Evolutionary conservation across 139 green algal species (phyloP).

Genomic region (Chlorella sp.): DNA sequence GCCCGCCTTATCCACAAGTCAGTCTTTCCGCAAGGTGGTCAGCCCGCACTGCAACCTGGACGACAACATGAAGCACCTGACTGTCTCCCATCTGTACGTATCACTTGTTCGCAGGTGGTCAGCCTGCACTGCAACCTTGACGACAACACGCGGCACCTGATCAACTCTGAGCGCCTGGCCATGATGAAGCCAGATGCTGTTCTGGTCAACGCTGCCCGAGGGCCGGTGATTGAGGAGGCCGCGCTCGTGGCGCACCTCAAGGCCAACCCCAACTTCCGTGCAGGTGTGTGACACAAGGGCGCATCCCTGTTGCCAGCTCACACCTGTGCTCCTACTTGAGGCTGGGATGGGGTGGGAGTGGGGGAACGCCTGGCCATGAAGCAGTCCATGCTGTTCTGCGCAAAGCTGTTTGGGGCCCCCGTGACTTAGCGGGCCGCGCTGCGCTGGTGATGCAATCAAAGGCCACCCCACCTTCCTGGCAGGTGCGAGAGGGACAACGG

Average conservation of each 20-base stretch:
- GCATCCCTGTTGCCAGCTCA: neutral
- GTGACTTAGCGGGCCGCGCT: no score
- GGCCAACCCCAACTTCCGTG: conserved; percentile 91
- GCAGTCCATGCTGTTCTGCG: no score
- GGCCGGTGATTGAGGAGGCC: conserved; percentile 92
- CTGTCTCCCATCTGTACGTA: neutral
- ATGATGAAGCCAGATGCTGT: conserved; percentile 96
- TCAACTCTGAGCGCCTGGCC: conserved; percentile 90
- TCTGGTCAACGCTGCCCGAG: conserved; percentile 94
- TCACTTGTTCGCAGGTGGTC: conserved; percentile 67
- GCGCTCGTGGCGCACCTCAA: conserved; percentile 95
- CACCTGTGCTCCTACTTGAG: no score
- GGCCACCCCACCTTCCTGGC: no score
- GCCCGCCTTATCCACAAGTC: no score
- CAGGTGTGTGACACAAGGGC: neutral
- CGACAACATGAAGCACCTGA: conserved; percentile 39
- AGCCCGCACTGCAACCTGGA: conserved; percentile 96
- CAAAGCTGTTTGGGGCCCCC: no score
- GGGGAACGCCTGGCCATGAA: no score
- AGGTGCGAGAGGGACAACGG: no score
- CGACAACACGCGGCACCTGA: conserved; percentile 90
- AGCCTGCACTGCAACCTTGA: conserved; percentile 96
- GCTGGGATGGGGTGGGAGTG: no score
- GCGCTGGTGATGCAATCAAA: no score
- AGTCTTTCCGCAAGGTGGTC: no score